Percentiles rank a stretch among this genome's conserved stretches.
Conservation (phyloP, 2,329 filamentous ascomycete genomes). For the Trichoderma sp. region DNA sequence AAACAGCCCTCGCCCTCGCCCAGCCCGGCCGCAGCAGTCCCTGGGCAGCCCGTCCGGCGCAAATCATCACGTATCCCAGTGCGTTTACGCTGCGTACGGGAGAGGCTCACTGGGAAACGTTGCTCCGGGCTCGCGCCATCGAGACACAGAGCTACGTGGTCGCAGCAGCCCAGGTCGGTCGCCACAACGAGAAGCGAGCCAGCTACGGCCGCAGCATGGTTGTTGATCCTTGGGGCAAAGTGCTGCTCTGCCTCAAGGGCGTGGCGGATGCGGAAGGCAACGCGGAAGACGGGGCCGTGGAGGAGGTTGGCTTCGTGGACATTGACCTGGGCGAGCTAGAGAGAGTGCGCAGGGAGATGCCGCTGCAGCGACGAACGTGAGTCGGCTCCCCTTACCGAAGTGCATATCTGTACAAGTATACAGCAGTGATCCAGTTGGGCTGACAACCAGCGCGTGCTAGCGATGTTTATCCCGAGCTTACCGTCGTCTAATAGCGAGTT, state of each 20-base stretch:
- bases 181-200: slow-evolving; percentile 71
- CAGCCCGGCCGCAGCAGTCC: slow-evolving; percentile 41
- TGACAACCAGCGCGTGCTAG: slow-evolving; percentile 11
- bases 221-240: slow-evolving; percentile 82
- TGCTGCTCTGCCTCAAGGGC: slow-evolving; percentile 67
- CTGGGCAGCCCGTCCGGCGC: slow-evolving; percentile 53
- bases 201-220: slow-evolving; percentile 89
- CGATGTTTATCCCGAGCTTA: slow-evolving; percentile 25
- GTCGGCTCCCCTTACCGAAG: slow-evolving; percentile 36
- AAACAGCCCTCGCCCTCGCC: slow-evolving; percentile 70
- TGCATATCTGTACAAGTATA: background rate
- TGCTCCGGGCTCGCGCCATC: slow-evolving; percentile 80
- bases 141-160: slow-evolving; percentile 88
- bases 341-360: slow-evolving; percentile 56
- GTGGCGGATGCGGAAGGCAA: slow-evolving; percentile 49
- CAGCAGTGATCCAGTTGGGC: background rate
- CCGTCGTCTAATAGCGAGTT: background rate
- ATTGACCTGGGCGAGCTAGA: slow-evolving; percentile 55
- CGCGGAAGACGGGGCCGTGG: slow-evolving; percentile 46
- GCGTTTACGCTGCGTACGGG: slow-evolving; percentile 90
- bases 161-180: slow-evolving; percentile 78
- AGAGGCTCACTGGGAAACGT: slow-evolving; percentile 79
- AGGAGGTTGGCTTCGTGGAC: slow-evolving; percentile 59
- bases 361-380: slow-evolving; percentile 56
- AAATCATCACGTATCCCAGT: slow-evolving; percentile 83